Base-by-base conservation (phyloP, 176 grass and related monocot species). In the Canna indica region DNA sequence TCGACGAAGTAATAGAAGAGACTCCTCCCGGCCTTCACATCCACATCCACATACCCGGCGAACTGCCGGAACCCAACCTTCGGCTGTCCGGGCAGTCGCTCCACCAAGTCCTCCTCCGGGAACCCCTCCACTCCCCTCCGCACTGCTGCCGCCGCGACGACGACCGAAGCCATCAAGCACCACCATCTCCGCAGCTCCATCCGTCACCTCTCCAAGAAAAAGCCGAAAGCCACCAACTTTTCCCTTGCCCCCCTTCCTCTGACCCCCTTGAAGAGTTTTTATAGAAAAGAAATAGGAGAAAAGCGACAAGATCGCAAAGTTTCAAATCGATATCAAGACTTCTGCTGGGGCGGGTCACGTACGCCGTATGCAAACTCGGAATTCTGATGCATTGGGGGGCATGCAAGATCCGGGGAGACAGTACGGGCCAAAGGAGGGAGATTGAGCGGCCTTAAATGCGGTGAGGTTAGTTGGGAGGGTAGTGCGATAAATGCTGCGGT, bases 1-100 rank as follows among this genome's bases (percentile, higher is more conserved):
- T 99, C 89, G 24, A 78, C 35, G 65, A 99, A 99, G 83, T 99
- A 99, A 84, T 99, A 99, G 87, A 93, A 99, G 67, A 99, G 94
- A 44, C 86, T 93, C 82, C 84, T 76, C 32, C 94, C 94, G 15
- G 84, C 77, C 65, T 80, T 73, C 33, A 32, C 72, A 64, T 99
- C 86, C 9, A 99, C 90, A 44, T 93, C 84, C 1, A 99, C 82
- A 73, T 99, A 93, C 42, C 94, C 94, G 3, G 94, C 80, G 56
- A 83, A 99, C 82, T 93, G 94, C 86, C 90, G 80, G 80, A 99
- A 99, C 59, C 59, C 70, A 16, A 85, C 81, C 34, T 26, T 32
- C 10, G 86, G 94, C 73, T 99, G 94, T 5, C 90, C 89, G 1
- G 84, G 94, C 71, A 99, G 70, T 63, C 86, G 47, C 27, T 58